Conservation (phyloP, 768 basidiomycete species). For the Lactarius trivialis region DNA sequence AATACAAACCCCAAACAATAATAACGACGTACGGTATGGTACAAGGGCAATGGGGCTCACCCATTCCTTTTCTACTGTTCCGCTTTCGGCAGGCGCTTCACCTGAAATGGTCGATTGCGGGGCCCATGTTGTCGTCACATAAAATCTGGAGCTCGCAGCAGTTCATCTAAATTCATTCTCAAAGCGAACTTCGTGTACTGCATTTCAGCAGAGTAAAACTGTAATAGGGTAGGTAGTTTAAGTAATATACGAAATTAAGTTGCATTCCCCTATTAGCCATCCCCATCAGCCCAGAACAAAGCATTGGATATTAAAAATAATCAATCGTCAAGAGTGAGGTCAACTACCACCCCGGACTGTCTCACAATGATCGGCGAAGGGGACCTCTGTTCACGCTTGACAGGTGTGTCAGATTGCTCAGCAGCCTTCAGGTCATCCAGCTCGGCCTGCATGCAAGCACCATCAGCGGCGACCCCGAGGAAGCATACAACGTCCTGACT, state of each 20-base stretch:
- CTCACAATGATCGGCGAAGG: conserved; percentile 1
- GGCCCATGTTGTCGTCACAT: too few relatives aligned
- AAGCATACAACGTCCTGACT: background rate
- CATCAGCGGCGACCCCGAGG: background rate
- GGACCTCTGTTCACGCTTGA: conserved; percentile 8
- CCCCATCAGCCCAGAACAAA: background rate
- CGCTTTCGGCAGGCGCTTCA: too few relatives aligned
- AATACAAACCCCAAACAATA: too few relatives aligned
- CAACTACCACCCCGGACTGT: conserved; percentile 3
- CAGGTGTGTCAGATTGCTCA: background rate
- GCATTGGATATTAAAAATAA: background rate
- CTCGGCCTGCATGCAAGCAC: background rate
- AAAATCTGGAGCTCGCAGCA: too few relatives aligned
- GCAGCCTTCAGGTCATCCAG: background rate
- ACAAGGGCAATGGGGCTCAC: too few relatives aligned
- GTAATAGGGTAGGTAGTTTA: background rate
- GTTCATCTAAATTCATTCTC: too few relatives aligned
- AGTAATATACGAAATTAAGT: background rate
- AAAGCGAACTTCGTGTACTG: background rate
- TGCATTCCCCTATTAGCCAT: background rate
- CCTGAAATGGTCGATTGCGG: too few relatives aligned
- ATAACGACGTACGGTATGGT: too few relatives aligned
- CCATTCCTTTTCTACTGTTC: too few relatives aligned
- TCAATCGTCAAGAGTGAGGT: conserved; percentile 16
- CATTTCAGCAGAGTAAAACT: background rate